Percentiles rank a stretch among this genome's conserved stretches.
Conservation (phyloP, 2,329 filamentous ascomycete genomes). For the Calonectria leucothoes region DNA sequence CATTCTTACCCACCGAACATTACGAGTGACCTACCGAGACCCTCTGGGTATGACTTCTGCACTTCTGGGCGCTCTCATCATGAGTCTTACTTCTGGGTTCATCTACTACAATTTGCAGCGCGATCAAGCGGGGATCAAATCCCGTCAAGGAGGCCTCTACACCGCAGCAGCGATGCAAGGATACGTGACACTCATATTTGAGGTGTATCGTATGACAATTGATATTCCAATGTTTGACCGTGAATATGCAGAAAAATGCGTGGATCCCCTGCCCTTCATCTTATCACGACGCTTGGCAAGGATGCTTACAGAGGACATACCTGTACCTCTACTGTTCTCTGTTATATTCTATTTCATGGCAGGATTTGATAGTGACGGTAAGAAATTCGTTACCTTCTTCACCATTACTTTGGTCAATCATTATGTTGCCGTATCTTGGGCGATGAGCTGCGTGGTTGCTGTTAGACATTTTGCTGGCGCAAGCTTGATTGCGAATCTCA, state of each 20-base stretch:
- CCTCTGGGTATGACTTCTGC: slow-evolving; percentile 80
- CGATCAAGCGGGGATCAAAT: slow-evolving; percentile 77
- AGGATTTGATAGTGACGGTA: slow-evolving; percentile 71
- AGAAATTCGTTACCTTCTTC: slow-evolving; percentile 78
- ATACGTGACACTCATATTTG: slow-evolving; percentile 79
- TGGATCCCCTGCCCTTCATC: slow-evolving; percentile 76
- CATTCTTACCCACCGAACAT: slow-evolving; percentile 74
- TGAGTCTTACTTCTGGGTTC: slow-evolving; percentile 63
- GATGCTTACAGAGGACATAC: slow-evolving; percentile 76
- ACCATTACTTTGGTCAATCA: slow-evolving; percentile 74
- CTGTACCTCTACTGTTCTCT: slow-evolving; percentile 76
- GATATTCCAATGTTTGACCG: slow-evolving; percentile 82
- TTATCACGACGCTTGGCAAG: slow-evolving; percentile 76
- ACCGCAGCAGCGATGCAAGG: slow-evolving; percentile 77
- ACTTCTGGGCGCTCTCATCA: slow-evolving; percentile 73
- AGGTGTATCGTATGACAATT: slow-evolving; percentile 77
- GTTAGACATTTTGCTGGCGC: slow-evolving; percentile 75
- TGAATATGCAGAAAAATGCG: slow-evolving; percentile 77
- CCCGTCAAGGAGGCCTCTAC: slow-evolving; percentile 78
- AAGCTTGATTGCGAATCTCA: slow-evolving; percentile 76
- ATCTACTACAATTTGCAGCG: slow-evolving; percentile 60
- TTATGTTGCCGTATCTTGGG: slow-evolving; percentile 78
- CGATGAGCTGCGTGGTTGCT: slow-evolving; percentile 72
- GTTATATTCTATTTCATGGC: slow-evolving; percentile 81
- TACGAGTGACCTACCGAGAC: slow-evolving; percentile 77